These are phyloP conservation scores for Rhododendron williamsianum DNA, from an alignment of 148 eudicot genomes.

Conservation along the genomic window DNA sequence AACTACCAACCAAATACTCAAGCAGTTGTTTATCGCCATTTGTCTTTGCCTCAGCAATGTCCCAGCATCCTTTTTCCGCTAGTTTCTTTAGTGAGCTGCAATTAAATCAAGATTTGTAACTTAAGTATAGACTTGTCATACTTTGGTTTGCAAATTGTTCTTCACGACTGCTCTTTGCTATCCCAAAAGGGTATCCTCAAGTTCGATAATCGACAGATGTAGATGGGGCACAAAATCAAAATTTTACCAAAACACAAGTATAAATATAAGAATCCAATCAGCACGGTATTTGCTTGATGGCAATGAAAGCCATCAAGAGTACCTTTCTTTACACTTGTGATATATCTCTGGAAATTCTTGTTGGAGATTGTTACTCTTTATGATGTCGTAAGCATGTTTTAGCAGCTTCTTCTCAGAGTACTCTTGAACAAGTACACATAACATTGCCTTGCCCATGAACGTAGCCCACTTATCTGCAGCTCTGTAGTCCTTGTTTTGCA, in stretches of 20 bases:
- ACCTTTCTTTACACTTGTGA: constrained; percentile 88
- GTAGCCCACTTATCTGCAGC: constrained; percentile 99
- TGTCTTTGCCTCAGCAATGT: constrained; percentile 77
- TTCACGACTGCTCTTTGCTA: background rate
- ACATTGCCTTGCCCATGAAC: constrained; percentile 70
- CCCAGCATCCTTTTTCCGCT: constrained; percentile 97
- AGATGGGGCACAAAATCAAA: background rate
- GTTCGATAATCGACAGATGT: too few species aligned
- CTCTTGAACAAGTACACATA: constrained; percentile 61
- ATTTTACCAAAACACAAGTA: background rate
- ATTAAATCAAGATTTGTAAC: constrained; percentile 9
- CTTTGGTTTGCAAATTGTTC: background rate
- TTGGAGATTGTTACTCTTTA: constrained; percentile 70
- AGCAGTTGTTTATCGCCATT: constrained; percentile 58
- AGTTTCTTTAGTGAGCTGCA: constrained; percentile 80
- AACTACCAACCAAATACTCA: constrained; percentile 70
- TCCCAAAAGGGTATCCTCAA: background rate
- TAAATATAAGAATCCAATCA: background rate
- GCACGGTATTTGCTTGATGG: background rate
- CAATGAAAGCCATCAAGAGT: constrained; percentile 11
- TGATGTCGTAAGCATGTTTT: constrained; percentile 57
- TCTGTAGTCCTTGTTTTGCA: constrained; percentile 57
- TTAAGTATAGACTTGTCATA: background rate
- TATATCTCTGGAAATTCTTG: constrained; percentile 78
- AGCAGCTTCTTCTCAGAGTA: constrained; percentile 56